Evolutionary conservation across 1,284 basidiomycete genomes (phyloP), one percentile per base, ranked within the genome.

Genomic region (Peniophora sp.): DNA sequence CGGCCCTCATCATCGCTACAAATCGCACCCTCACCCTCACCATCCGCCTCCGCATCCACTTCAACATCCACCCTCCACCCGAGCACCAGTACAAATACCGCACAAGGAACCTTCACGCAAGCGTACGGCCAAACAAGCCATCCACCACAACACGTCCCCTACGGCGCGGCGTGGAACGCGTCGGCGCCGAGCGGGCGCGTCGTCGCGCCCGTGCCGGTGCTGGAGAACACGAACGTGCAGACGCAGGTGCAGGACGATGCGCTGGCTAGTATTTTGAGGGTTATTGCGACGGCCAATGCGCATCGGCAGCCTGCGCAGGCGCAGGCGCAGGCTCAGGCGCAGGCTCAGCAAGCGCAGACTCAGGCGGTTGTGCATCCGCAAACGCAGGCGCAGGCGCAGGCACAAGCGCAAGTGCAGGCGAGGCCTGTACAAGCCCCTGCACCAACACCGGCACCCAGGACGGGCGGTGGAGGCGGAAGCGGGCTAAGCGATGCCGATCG

Each of bases 401-500:
- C 15, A 8, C 11, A 17, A 15, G 2, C 24, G 42, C 42, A 24
- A 22, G 2, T 34, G 18, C n/a, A 17, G 39, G 18, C 1, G 24
- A 32, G 24, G 35, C 35, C 34, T 10, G n/a, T 10, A 10, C 10
- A 10, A 36, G 10, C 34, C n/a, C 10, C 34, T 36, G 34, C 34
- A 36, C 37, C 15, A 15, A 15, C 37, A 15, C 37, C 37, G 15
- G 52, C 51, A 32, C 27, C 27, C 5, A 32, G 27, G 12, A 6
- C 27, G 27, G 47, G 56, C 42, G n/a, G 47, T 54, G 14, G 52
- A 12, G 47, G 56, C 42, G n/a, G 47, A 55, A 12, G 52, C 37
- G 17, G 52, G 15, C 58, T 68, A 23, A 63, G 64, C 12, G 65
- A 65, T 49, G 67, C 72, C 50, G 72, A 76, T 51, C 72, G 84